Base-by-base conservation (phyloP, 352 stramenopile genomes). In the Nothophytophthora sp. region DNA sequence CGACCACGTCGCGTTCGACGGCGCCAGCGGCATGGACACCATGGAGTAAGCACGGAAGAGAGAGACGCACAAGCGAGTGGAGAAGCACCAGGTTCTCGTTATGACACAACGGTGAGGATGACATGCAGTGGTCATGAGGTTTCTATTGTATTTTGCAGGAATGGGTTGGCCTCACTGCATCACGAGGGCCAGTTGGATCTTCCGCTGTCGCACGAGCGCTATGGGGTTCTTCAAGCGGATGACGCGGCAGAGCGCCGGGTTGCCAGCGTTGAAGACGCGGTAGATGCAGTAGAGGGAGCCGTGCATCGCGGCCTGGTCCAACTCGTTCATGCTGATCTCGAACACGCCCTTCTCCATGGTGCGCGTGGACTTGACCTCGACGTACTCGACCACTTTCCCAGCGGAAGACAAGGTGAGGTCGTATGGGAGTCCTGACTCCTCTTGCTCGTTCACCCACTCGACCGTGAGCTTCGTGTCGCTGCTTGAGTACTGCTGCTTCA, bases 241-340 rank as follows among this genome's bases (percentile, higher is more conserved):
- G 36, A 95, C 79, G 35, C 82, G 82, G 46, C 81, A 92, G 23
- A 80, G 66, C 27, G 67, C 50, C 11, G 80, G 43, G 46, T 92
- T 84, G 7, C 85, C 85, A 24, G 84, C 83, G 47, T 92, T 89
- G 50, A 93, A 95, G 11, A 93, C 85, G 35, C 85, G 80, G 55
- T 93, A 95, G 55, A 95, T 93, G 43, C 60, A 70, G 69, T 92
- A 95, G 23, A 65, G 75, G 12, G 82, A 91, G 18, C 85, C 85
- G 56, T 89, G 81, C 5, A 83, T 69, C 15, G 67, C 68, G n/a
- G 85, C 85, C 44, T 90, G 76, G 58, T 95, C 82, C 53, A 95
- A 59, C 50, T 95, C 85, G 61, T 95, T 92, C 76, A 92, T 88
- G 47, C 81, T 92, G 61, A 95, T 95, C 76, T 95, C 85, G 38